Base-by-base conservation (phyloP, 1,284 basidiomycete species). In the Apiotrichum brassicae region DNA sequence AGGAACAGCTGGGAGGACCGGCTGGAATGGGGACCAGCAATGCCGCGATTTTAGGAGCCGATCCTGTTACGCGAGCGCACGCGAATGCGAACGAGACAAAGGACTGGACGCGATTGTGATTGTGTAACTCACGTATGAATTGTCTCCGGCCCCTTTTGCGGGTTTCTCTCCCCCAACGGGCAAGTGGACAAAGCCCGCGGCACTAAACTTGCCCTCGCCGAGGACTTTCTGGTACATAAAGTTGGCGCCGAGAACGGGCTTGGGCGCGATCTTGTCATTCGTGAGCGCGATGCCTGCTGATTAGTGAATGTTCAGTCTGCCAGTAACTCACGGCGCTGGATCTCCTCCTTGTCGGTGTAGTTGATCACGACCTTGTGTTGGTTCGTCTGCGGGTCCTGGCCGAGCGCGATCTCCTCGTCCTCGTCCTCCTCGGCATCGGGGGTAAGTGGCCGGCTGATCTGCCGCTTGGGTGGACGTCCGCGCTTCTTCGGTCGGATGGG, bases 201-300 rank as follows among this genome's bases (percentile, higher is more conserved):
- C 93, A 61, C 95, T 83, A 65, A 89, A 93, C 42, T 88, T 83
- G 42, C 82, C 85, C 58, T 97, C 91, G n/a, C 84, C 83, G 68
- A 95, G 95, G n/a, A 94, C 81, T 73, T 94, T 95, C 66, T 95
- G 85, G 68, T 92, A 98, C 24, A 76, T 76, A 81, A 93, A 98
- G 20, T 80, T 77, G 38, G 79, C 78, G 14, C 78, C 79, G 3
- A 81, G 78, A 16, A 79, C 73, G 46, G 75, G 76, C n/a, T 69
- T 65, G 20, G 82, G 82, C 1, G 9, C 16, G 33, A 34, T 13
- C 12, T 78, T 64, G 19, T 87, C 75, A 76, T 82, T 80, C 41
- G 75, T 78, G n/a, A 80, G 75, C 1, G 56, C 48, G 14, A 49
- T n/a, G n/a, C n/a, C n/a, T n/a, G n/a, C n/a, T n/a, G n/a, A n/a